A percentile compares a stretch with the other conserved stretches of the same genome.
phyloP scores from a whole-genome alignment of 2,329 filamentous ascomycete species.

The Diaporthe helianthi region DNA sequence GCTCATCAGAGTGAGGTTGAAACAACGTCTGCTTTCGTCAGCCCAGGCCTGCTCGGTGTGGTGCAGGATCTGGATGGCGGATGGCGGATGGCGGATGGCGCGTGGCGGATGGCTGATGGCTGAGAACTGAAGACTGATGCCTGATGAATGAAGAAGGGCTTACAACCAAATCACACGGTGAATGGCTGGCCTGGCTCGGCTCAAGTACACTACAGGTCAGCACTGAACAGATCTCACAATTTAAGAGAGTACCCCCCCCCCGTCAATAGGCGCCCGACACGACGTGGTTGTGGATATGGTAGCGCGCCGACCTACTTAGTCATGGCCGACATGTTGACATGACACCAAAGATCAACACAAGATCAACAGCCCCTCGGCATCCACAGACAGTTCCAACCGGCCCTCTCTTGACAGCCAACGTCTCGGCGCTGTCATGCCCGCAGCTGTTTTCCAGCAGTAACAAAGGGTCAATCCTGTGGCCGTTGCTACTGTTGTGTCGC shows the following conservation, averaged over 20 bases:
- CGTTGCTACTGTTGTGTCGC: not conserved
- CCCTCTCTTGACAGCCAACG: not conserved
- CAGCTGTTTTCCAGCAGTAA: not conserved
- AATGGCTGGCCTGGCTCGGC: not conserved
- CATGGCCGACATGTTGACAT: slow-evolving; percentile 20
- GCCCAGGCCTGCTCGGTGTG: not conserved
- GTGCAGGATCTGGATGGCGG: not conserved
- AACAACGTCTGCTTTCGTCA: slow-evolving; percentile 12
- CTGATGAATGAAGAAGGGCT: no score
- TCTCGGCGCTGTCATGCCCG: slow-evolving; percentile 6
- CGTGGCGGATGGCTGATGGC: not conserved
- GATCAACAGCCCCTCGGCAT: slow-evolving; percentile 15
- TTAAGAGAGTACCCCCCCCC: slow-evolving; percentile 12
- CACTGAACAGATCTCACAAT: slow-evolving; percentile 19
- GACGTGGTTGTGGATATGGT: slow-evolving; percentile 9
- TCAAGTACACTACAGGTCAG: slow-evolving; percentile 6
- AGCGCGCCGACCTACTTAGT: slow-evolving; percentile 16
- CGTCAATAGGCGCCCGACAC: slow-evolving; percentile 15
- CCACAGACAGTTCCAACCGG: slow-evolving; percentile 10
- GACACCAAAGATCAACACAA: slow-evolving; percentile 22
- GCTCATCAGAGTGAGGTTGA: slow-evolving; percentile 21
- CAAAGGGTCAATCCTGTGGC: not conserved
- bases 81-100: not conserved
- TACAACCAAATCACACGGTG: not conserved
- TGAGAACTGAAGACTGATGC: no score